Conservation (phyloP, 805 yeast species). For the Pichia occidentalis region DNA sequence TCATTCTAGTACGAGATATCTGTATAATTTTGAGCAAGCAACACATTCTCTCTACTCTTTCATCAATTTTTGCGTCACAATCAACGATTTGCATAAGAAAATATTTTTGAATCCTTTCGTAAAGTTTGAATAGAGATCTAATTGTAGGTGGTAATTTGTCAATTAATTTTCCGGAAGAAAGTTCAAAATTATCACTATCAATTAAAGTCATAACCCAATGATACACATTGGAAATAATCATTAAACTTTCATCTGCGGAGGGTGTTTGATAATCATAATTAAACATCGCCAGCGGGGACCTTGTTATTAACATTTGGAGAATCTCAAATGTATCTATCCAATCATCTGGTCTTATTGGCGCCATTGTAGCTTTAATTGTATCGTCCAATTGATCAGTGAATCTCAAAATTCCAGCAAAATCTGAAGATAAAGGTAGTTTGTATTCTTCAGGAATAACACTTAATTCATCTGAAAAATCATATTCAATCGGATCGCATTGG, state of each 20-base stretch:
- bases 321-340: slow-evolving; percentile 76
- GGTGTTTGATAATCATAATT: slow-evolving; percentile 39
- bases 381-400: slow-evolving; percentile 62
- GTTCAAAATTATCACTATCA: slow-evolving; percentile 26
- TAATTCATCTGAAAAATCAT: slow-evolving; percentile 38
- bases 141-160: slow-evolving; percentile 62
- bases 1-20: slow-evolving; percentile 63
- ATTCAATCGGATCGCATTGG: slow-evolving; percentile 32
- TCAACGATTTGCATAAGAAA: slow-evolving; percentile 62
- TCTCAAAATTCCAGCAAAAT: slow-evolving; percentile 45
- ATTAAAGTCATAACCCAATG: slow-evolving; percentile 58
- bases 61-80: slow-evolving; percentile 45
- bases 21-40: slow-evolving; percentile 60
- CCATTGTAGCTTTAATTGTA: slow-evolving; percentile 50
- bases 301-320: slow-evolving; percentile 62
- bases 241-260: slow-evolving; percentile 42
- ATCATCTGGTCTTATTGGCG: slow-evolving; percentile 54
- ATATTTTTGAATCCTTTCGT: slow-evolving; percentile 58
- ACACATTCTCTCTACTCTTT: slow-evolving; percentile 62
- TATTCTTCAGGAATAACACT: slow-evolving; percentile 32
- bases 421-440: slow-evolving; percentile 28
- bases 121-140: slow-evolving; percentile 57
- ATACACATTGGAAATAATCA: slow-evolving; percentile 63
- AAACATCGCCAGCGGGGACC: slow-evolving; percentile 50
- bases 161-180: slow-evolving; percentile 21